Base-by-base conservation (phyloP, 108 stramenopile species). In the Cyclotella atomus region DNA sequence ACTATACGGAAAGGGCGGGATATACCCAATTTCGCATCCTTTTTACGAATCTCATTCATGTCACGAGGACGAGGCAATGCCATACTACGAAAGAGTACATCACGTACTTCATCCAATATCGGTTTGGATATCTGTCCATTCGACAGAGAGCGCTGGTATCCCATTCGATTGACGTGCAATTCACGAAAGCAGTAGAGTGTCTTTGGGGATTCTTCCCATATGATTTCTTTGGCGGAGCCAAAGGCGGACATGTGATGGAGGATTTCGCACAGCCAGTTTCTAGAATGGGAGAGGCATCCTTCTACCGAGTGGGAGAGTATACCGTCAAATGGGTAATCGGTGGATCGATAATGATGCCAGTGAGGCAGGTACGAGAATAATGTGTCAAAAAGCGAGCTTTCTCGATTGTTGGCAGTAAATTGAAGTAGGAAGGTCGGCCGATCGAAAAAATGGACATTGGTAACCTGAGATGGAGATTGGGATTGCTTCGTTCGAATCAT, bases 11-110 rank as follows among this genome's bases (percentile, higher is more conserved):
- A 28, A 47, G 72, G 53, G 30, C 63, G 56, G 28, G 52, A 54
- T 63, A 65, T 73, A 2, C 62, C 72, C 29, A 73, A 60, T 30
- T 73, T 65, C 8, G 53, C 63, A 65, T 73, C 72, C 50, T 64
- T 73, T 28, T 64, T 59, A 61, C 41, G 57, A 25, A 65, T 65
- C 24, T 73, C 72, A 21, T 24, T 68, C 67, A 68, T 68, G 23
- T 68, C 67, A 28, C 50, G 45, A 1, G 67, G 67, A 27, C 67
- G 52, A 36, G 52, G 47, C 27, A 68, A 46, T 27, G 67, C 67
- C 24, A 68, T 47, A 38, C 46, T 68, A 9, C 53, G 32, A 36
- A 25, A 54, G 20, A 68, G 17, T 35, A 47, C 67, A 54, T 68
- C 53, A 1, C 67, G 50, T 38, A 68, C 53, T 20, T 68, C 67